Conservation (phyloP, 1,284 basidiomycete genomes). For the Marasmius tenuissimus region DNA sequence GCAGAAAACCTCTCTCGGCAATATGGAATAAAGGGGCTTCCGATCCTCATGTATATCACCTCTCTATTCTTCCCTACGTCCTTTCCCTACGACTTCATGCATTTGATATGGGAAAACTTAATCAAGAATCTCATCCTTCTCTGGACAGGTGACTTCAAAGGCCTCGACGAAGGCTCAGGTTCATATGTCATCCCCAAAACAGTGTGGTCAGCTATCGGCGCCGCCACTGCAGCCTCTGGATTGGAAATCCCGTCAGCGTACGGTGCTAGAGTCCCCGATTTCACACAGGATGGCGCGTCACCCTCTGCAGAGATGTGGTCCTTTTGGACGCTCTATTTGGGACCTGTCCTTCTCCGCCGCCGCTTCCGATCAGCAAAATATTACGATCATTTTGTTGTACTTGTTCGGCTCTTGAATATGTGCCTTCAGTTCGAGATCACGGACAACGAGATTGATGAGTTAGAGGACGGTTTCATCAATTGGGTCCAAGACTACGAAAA, state of each 20-base stretch:
- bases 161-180: slow-evolving; percentile 30
- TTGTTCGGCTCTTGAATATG: slow-evolving; percentile 37
- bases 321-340: slow-evolving; percentile 40
- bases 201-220: slow-evolving; percentile 41
- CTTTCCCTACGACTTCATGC: slow-evolving; percentile 52
- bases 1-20: slow-evolving; percentile 27
- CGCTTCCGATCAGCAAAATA: slow-evolving; percentile 29
- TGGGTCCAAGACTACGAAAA: slow-evolving; percentile 46
- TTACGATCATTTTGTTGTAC: slow-evolving; percentile 41
- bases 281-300: slow-evolving; percentile 26
- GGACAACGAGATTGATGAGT: slow-evolving; percentile 25
- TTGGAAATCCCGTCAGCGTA: slow-evolving; percentile 38
- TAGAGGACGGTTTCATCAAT: slow-evolving; percentile 32
- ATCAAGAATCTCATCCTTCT: slow-evolving; percentile 36
- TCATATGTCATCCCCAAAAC: slow-evolving; percentile 26
- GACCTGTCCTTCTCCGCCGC: slow-evolving; percentile 34
- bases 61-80: too few species aligned
- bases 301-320: slow-evolving; percentile 32
- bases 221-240: slow-evolving; percentile 24
- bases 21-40: slow-evolving; percentile 42
- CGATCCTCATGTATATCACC: slow-evolving; percentile 29
- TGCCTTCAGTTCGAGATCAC: slow-evolving; percentile 44
- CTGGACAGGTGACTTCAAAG: slow-evolving; percentile 42
- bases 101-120: slow-evolving; percentile 43
- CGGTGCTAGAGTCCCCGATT: slow-evolving; percentile 35